Evolutionary conservation across 2,329 filamentous ascomycete genomes (phyloP).

Genomic region (Cladosporium sphaerospermum): DNA sequence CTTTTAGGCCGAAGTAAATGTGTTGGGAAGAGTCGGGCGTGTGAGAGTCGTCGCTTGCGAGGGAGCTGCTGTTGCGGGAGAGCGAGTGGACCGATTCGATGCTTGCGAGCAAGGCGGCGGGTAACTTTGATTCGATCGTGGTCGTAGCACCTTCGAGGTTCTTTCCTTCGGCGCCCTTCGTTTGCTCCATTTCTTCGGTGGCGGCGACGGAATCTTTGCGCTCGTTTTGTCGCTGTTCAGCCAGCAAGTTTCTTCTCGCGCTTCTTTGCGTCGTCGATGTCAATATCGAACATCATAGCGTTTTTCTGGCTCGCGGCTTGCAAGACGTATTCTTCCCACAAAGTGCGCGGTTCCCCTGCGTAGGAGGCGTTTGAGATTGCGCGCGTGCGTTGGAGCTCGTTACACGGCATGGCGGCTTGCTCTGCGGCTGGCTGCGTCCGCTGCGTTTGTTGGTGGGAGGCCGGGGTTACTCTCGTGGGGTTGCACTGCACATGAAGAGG

Average conservation of each 20-base stretch:
- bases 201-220: not conserved
- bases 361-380: not conserved
- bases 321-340: not conserved
- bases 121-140: not conserved
- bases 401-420: constrained; percentile 1
- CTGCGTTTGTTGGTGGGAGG: not conserved
- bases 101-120: not conserved
- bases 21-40: not conserved
- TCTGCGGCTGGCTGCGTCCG: not conserved
- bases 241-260: not conserved
- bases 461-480: not conserved
- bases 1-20: not conserved
- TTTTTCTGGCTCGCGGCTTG: constrained; percentile 1
- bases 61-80: not conserved
- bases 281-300: constrained; percentile 1
- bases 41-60: not conserved
- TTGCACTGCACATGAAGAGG: too few relatives aligned
- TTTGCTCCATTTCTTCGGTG: not conserved
- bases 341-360: not conserved
- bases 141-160: not conserved
- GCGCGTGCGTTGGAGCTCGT: not conserved
- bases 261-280: not conserved
- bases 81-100: not conserved
- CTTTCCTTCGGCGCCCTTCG: not conserved
- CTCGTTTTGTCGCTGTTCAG: not conserved